These are phyloP conservation scores for Phialemoniopsis sp. DNA, from an alignment of 2,329 filamentous ascomycete species.

Conservation along the genomic window DNA sequence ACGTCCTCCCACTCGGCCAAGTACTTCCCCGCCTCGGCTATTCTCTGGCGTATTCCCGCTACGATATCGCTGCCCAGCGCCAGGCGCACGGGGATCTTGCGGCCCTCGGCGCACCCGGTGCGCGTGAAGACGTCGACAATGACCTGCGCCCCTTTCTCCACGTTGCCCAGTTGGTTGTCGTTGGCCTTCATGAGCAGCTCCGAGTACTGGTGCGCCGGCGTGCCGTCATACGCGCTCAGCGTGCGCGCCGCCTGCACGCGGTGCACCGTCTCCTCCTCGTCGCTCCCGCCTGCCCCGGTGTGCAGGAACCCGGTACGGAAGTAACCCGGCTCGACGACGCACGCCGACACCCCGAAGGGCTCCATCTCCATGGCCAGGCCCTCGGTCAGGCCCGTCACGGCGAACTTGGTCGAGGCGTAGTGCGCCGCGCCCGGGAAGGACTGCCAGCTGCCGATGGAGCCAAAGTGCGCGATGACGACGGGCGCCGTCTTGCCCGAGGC, in stretches of 20 bases:
- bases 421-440: slow-evolving; percentile 6
- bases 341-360: background rate
- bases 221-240: background rate
- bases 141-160: slow-evolving; percentile 17
- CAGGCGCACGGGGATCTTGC: slow-evolving; percentile 46
- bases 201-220: background rate
- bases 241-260: background rate
- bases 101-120: slow-evolving; percentile 40
- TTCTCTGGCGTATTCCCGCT: slow-evolving; percentile 35
- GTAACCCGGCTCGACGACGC: slow-evolving; percentile 6
- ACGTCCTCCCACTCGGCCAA: slow-evolving; percentile 46
- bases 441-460: slow-evolving; percentile 38
- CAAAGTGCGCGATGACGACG: slow-evolving; percentile 36
- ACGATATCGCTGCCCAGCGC: slow-evolving; percentile 49
- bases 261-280: background rate
- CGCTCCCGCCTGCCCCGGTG: background rate
- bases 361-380: background rate
- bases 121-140: slow-evolving; percentile 43
- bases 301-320: slow-evolving; percentile 4
- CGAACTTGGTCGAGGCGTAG: slow-evolving; percentile 28
- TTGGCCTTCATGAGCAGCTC: background rate
- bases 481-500: slow-evolving; percentile 10
- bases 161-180: slow-evolving; percentile 4
- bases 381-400: slow-evolving; percentile 26
- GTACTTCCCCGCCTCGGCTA: slow-evolving; percentile 31